A percentile compares a stretch with the other conserved stretches of the same genome.
phyloP scores from a whole-genome alignment of 2,329 filamentous ascomycete genomes.

The Chaetomiaceae sp. region DNA sequence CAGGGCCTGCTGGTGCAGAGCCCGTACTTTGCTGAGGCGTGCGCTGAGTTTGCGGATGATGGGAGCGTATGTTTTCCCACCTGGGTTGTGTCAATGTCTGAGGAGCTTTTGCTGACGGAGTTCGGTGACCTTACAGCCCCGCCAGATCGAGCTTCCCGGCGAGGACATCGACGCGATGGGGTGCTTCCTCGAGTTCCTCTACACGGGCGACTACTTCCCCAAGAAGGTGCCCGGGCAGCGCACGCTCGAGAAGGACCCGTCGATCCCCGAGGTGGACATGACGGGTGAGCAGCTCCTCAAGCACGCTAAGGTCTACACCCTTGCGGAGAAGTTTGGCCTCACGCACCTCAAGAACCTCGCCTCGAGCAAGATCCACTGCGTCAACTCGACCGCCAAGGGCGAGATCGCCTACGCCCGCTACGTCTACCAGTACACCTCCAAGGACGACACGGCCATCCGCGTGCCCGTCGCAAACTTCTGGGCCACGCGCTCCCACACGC shows the following conservation, averaged over 20 bases:
- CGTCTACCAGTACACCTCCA: slow-evolving; percentile 72
- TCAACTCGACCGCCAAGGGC: slow-evolving; percentile 80
- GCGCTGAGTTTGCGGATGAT: slow-evolving; percentile 57
- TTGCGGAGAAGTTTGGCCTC: slow-evolving; percentile 74
- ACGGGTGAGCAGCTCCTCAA: slow-evolving; percentile 79
- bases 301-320: slow-evolving; percentile 84
- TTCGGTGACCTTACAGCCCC: slow-evolving; percentile 41
- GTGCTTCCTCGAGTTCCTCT: slow-evolving; percentile 78
- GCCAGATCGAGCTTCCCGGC: slow-evolving; percentile 62
- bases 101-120: too few relatives aligned
- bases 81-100: neutral
- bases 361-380: slow-evolving; percentile 86
- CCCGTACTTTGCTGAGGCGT: slow-evolving; percentile 65
- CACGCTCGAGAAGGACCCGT: slow-evolving; percentile 64
- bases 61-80: slow-evolving; percentile 48
- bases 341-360: slow-evolving; percentile 68
- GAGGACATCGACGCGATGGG: slow-evolving; percentile 71
- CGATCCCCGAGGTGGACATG: slow-evolving; percentile 64
- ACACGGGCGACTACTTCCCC: slow-evolving; percentile 84
- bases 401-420: slow-evolving; percentile 91
- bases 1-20: slow-evolving; percentile 71
- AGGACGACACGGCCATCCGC: slow-evolving; percentile 68
- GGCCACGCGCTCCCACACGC: slow-evolving; percentile 73
- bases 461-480: slow-evolving; percentile 87
- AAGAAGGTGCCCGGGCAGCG: slow-evolving; percentile 59